Base-by-base conservation (phyloP, 306 rosid species). In the Fragaria vesca region DNA sequence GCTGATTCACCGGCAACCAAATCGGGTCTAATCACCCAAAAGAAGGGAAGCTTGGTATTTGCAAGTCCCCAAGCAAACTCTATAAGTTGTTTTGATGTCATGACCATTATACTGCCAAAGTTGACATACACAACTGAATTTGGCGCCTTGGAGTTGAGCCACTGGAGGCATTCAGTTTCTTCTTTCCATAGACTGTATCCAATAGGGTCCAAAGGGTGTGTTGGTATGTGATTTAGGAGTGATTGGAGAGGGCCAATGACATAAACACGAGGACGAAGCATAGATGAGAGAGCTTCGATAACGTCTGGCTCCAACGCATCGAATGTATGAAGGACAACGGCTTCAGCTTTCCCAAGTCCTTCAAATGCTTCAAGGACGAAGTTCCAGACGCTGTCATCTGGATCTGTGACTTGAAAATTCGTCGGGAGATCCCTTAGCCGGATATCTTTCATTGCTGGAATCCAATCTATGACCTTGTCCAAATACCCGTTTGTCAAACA, bases 21-120 rank as follows among this genome's bases (percentile, higher is more conserved):
- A n/a, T 73, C 77, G 1, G 68, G 55, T 11, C 77, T 73, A 12
- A 73, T 55, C 2, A 73, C 54, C 77, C 77, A 73, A 6, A 73
- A 57, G 54, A 73, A 73, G 0, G 38, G n/a, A 40, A 55, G 40
- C 24, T 73, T 73, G 26, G 8, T 40, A 42, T 73, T 73, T 57
- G 68, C 68, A 55, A 73, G 66, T 8, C 77, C 77, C 77, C 77
- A 73, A 8, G n/a, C 68, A 11, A 73, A 55, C 67, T 73, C 77
- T 17, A 73, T 1, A 21, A 73, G 77, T 1, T 21, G 36, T 38
- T 55, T 2, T 2, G 10, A 3, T 13, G 52, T 54, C 66, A 73
- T 38, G 38, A 55, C 8, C 7, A 18, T 2, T 38, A 73, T 1
- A n/a, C 77, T 73, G 3, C 68, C 68, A 1, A 73, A 73, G 30